Evolutionary conservation across 768 basidiomycete species (phyloP).

Genomic region (Naganishia friedmannii): DNA sequence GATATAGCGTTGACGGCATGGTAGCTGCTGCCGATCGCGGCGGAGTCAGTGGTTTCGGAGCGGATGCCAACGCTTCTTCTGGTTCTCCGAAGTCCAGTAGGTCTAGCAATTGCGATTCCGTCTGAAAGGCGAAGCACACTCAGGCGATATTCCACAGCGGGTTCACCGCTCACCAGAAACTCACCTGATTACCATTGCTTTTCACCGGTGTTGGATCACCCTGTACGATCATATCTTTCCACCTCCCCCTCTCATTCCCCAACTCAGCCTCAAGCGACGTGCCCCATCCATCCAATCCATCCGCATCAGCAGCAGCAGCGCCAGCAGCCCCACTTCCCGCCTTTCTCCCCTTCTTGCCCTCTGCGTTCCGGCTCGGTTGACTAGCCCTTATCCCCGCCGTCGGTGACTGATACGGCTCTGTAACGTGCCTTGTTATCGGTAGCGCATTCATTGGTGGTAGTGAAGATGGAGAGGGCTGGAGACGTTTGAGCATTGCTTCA

Average conservation of each 20-base stretch:
- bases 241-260: conserved; percentile 33
- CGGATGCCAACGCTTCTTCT: conserved; percentile 13
- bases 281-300: conserved; percentile 25
- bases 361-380: conserved; percentile 5
- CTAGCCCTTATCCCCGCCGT: conserved; percentile 1
- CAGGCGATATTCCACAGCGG: neutral
- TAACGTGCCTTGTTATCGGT: neutral
- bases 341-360: conserved; percentile 18
- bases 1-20: conserved; percentile 33
- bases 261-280: conserved; percentile 33
- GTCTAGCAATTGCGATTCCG: conserved; percentile 6
- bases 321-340: conserved; percentile 10
- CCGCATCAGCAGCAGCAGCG: neutral
- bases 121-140: neutral
- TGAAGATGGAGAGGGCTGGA: conserved; percentile 8
- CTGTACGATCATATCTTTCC: conserved; percentile 31
- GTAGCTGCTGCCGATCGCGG: conserved; percentile 34
- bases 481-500: conserved; percentile 34
- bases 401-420: neutral
- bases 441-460: neutral
- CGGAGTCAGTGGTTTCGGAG: conserved; percentile 33
- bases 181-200: conserved; percentile 4
- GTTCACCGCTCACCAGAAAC: neutral
- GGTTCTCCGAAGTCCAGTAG: conserved; percentile 17
- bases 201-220: conserved; percentile 8